Evolutionary conservation across 768 basidiomycete species (phyloP), one percentile per base, ranked within the genome.

Genomic region (Paxillus rubicundulus): DNA sequence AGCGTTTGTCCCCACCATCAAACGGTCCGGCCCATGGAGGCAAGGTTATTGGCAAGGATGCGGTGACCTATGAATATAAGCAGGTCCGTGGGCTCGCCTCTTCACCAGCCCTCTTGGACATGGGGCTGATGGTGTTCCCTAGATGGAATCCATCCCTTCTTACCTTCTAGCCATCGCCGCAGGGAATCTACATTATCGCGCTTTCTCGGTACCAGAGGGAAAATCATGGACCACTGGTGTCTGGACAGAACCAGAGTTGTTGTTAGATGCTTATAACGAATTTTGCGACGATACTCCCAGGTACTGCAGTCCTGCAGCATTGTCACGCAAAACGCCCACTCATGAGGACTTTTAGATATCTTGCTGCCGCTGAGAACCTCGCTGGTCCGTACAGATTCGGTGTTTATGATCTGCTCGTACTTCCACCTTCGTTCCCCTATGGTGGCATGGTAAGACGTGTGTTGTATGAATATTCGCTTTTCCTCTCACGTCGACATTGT

Each of bases 111-210:
- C 24, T 18, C 16, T 4, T 9, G 5, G 16, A 18, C 9, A 17
- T 24, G 8, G 7, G 30, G 7, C 20, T 54, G 17, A 61, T 28
- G 9, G 4, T 2, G 7, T 0, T 53, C 21, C 5, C n/a, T 10
- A 98, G 90, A 83, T 81, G 6, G 80, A 91, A 17, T 82, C 89
- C 4, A 93, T 98, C 52, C 91, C 96, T 1, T 84, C 87, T 1
- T 98, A 98, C 65, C 75, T 98, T n/a, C 78, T 98, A 45, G 96
- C 96, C 2, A 86, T 98, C 48, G 95, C 95, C 0, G 78, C 82
- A 0, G 95, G 94, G 1, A 87, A 96, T 63, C 71, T 97, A 3
- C 77, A 74, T 18, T 95, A 94, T 69, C 81, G 75, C 10, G 62
- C 82, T 0, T 92, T 94, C 65, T 71, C 78, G 3, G 69, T 73